A percentile compares a stretch with the other conserved stretches of the same genome.
phyloP scores from a whole-genome alignment of 148 eudicot genomes.

The Rhododendron ovatum region DNA sequence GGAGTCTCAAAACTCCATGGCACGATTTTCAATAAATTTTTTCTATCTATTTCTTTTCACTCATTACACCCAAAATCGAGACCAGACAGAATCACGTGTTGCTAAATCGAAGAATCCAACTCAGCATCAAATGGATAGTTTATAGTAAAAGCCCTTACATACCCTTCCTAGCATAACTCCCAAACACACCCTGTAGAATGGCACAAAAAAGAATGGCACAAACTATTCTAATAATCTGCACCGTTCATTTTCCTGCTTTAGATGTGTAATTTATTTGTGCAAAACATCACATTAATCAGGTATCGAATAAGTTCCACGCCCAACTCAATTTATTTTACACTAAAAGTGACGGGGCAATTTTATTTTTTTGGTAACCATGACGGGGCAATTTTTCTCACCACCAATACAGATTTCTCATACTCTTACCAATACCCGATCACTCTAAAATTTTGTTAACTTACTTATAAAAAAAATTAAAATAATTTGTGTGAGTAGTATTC shows the following conservation, averaged over 20 bases:
- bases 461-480: neutral
- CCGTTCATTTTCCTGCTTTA: neutral
- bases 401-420: neutral
- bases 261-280: neutral
- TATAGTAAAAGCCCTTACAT: too few relatives aligned
- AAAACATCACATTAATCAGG: neutral
- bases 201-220: too few relatives aligned
- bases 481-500: neutral
- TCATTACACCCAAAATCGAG: too few relatives aligned
- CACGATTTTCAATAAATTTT: too few relatives aligned
- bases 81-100: neutral
- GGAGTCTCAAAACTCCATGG: too few relatives aligned
- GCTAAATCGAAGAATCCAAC: neutral
- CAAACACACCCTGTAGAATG: too few relatives aligned
- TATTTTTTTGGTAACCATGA: neutral
- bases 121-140: neutral
- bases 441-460: neutral
- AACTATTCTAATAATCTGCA: neutral
- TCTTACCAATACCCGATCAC: neutral
- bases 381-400: neutral
- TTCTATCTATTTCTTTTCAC: too few relatives aligned
- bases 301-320: neutral
- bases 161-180: too few relatives aligned
- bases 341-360: neutral
- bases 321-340: neutral